Conservation (phyloP, 2,329 filamentous ascomycete genomes). For the Penicillium sp. region DNA sequence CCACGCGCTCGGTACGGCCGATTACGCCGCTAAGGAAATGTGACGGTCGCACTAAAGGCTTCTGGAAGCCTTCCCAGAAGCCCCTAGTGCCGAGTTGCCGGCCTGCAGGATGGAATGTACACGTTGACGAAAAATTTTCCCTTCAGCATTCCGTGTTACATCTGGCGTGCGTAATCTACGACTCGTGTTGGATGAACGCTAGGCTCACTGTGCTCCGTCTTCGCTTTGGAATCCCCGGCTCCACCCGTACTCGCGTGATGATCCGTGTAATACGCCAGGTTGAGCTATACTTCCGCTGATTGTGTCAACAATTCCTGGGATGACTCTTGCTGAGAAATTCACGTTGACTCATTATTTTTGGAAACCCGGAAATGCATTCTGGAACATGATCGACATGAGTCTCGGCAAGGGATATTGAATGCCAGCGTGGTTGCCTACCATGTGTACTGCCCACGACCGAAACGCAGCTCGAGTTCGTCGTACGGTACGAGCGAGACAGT, state of each 20-base stretch:
- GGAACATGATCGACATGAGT: constrained; percentile 5
- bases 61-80: constrained; percentile 11
- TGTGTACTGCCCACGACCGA: not conserved
- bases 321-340: not conserved
- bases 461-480: not conserved
- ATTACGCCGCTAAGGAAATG: constrained; percentile 3
- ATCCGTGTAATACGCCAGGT: not conserved
- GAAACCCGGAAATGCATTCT: not conserved
- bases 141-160: not conserved
- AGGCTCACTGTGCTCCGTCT: not conserved
- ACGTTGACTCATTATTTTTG: not conserved
- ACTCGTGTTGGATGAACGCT: not conserved
- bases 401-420: constrained; percentile 8
- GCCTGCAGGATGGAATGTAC: not conserved
- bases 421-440: constrained; percentile 5
- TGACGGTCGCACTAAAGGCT: constrained; percentile 7
- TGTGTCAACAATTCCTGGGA: not conserved
- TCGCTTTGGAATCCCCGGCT: not conserved
- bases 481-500: not conserved
- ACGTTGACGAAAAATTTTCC: not conserved
- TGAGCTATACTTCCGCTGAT: not conserved
- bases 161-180: not conserved
- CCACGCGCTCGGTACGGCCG: constrained; percentile 15
- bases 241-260: not conserved
- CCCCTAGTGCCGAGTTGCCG: constrained; percentile 11